These are phyloP conservation scores for Citrus glauca DNA, from an alignment of 345 rosid species.

Conservation along the genomic window DNA sequence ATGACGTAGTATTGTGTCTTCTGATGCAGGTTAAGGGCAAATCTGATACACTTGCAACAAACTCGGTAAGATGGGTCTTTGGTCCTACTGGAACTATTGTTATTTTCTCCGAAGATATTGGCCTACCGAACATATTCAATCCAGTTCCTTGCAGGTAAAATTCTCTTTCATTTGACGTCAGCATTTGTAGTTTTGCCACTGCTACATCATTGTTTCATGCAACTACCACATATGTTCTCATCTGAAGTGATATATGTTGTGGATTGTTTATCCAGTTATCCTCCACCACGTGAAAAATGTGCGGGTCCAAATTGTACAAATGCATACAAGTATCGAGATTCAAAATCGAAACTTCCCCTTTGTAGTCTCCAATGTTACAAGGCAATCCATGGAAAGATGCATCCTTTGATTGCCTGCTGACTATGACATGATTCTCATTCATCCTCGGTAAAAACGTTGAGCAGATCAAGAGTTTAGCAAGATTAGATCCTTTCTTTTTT, in stretches of 20 bases:
- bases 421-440: constrained; percentile 7
- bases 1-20: background rate
- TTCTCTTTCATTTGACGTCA: background rate
- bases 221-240: background rate
- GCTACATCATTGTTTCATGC: background rate
- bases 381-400: constrained; percentile 47
- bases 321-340: constrained; percentile 66
- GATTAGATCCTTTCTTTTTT: background rate
- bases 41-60: constrained; percentile 41
- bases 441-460: background rate
- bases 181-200: background rate
- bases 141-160: constrained; percentile 48
- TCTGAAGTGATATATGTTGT: background rate
- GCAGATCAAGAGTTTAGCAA: background rate
- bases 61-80: constrained; percentile 54
- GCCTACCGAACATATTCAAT: constrained; percentile 61
- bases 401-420: constrained; percentile 25
- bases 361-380: constrained; percentile 78
- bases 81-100: constrained; percentile 59
- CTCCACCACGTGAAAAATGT: constrained; percentile 71
- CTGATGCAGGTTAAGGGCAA: constrained; percentile 46
- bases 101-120: constrained; percentile 64
- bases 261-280: constrained; percentile 43
- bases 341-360: constrained; percentile 71
- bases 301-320: constrained; percentile 71